Base-by-base conservation (phyloP, 768 basidiomycete species). In the Polyporus arcularius region DNA sequence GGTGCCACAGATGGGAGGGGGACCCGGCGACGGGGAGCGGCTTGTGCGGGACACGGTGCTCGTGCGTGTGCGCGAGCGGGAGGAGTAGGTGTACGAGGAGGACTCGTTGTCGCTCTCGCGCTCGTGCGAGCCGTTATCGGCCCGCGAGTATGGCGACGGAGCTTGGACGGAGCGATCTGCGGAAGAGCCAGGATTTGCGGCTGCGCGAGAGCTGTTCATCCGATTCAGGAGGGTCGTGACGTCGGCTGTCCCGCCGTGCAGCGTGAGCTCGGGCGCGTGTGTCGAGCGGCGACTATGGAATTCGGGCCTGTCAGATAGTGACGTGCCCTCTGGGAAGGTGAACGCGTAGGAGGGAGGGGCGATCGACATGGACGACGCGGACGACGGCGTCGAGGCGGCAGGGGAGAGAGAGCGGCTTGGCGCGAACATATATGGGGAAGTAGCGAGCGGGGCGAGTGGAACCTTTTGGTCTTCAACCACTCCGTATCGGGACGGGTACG, bases 171-270 rank as follows among this genome's bases (percentile, higher is more conserved):
- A 69, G 39, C 80, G 81, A 50, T 87, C 84, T 16, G 78, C 16
- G 72, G 38, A 77, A 77, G 58, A 82, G 78, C 53, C 83, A 80
- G 28, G 74, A 63, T 40, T 81, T 77, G 53, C 64, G 54, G 35
- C 35, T 35, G 35, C 35, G 11, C 35, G 35, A 35, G 60, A 55
- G 41, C 60, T 57, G 39, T 48, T 78, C 73, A 62, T 77, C 73
- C 39, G 83, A 73, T 35, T 35, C 35, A 28, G 81, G 77, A 55
- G 81, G 65, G 46, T 85, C 70, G 89, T 85, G 48, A 91, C 82
- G 71, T 91, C 86, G 39, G 90, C 85, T 6, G 86, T 88, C 58
- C 88, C 88, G 49, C 87, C 87, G 58, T 90, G 88, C 39, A 91
- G 80, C 10, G 86, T 85, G 50, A 90, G 81, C 61, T 90, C 86